These are phyloP conservation scores for Phylloporus sp. DNA, from an alignment of 1,284 basidiomycete species.

Conservation along the genomic window DNA sequence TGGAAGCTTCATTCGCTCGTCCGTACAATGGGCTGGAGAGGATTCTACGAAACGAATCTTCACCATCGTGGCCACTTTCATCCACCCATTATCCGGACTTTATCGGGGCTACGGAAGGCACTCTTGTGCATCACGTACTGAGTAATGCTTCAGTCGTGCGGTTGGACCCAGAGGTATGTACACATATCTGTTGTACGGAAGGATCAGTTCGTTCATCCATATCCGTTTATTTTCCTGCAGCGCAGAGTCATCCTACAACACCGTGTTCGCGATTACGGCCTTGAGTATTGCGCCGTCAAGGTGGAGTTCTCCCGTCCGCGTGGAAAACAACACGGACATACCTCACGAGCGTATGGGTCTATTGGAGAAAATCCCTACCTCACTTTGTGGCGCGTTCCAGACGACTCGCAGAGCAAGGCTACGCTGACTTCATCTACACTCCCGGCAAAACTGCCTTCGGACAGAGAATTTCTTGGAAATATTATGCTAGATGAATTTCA, in stretches of 20 bases:
- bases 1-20: conserved; percentile 26
- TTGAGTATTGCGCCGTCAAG: conserved; percentile 26
- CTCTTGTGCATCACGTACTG: conserved; percentile 17
- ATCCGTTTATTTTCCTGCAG: conserved; percentile 6
- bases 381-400: conserved; percentile 28
- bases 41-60: conserved; percentile 34
- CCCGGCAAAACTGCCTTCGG: conserved; percentile 19
- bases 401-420: conserved; percentile 12
- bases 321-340: conserved; percentile 7
- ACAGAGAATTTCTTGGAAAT: conserved; percentile 27
- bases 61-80: conserved; percentile 34
- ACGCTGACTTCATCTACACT: conserved; percentile 17
- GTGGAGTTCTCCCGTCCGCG: conserved; percentile 17
- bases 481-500: conserved; percentile 21
- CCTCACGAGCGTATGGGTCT: conserved; percentile 23
- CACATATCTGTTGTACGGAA: neutral
- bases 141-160: conserved; percentile 32
- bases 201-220: neutral
- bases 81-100: conserved; percentile 33
- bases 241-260: conserved; percentile 31
- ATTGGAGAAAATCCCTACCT: conserved; percentile 29
- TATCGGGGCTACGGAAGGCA: conserved; percentile 27
- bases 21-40: conserved; percentile 36
- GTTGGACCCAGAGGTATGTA: conserved; percentile 26
- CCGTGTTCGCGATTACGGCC: conserved; percentile 34